Percentiles rank a stretch among this genome's conserved stretches.
These are phyloP conservation scores for Sporisorium exsertum DNA, from an alignment of 1,284 basidiomycete genomes.

Conservation along the genomic window DNA sequence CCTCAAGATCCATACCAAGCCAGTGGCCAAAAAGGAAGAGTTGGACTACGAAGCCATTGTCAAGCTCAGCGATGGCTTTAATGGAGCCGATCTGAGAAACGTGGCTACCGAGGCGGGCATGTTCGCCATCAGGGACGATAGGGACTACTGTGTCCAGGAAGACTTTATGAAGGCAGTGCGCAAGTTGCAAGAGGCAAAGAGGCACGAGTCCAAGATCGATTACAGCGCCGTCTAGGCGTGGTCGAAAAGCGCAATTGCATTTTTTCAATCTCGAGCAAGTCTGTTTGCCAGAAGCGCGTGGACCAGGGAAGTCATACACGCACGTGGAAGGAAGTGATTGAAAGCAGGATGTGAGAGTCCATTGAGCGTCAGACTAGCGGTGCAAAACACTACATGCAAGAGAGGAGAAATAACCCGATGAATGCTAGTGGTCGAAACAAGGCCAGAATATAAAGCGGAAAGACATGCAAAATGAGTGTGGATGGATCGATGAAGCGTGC, in stretches of 20 bases:
- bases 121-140: slow-evolving; percentile 97
- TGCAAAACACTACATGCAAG: too few species aligned
- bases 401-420: too few species aligned
- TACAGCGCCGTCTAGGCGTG: slow-evolving; percentile 51
- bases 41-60: slow-evolving; percentile 73
- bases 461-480: too few species aligned
- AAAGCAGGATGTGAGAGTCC: neutral
- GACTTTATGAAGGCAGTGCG: slow-evolving; percentile 97
- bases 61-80: slow-evolving; percentile 76
- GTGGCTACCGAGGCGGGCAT: slow-evolving; percentile 98
- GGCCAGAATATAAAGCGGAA: too few species aligned
- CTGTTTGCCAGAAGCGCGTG: too few species aligned
- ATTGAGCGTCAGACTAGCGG: too few species aligned
- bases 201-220: slow-evolving; percentile 68
- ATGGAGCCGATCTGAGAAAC: slow-evolving; percentile 82
- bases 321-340: neutral
- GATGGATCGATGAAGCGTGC: too few species aligned
- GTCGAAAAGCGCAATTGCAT: neutral
- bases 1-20: slow-evolving; percentile 94
- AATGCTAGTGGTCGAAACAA: too few species aligned
- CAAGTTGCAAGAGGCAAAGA: slow-evolving; percentile 82
- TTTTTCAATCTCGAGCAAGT: neutral
- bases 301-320: too few species aligned
- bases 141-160: slow-evolving; percentile 76
- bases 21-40: slow-evolving; percentile 86